These are phyloP conservation scores for Tirmania nivea DNA, from an alignment of 495 filamentous ascomycete genomes.

Conservation along the genomic window DNA sequence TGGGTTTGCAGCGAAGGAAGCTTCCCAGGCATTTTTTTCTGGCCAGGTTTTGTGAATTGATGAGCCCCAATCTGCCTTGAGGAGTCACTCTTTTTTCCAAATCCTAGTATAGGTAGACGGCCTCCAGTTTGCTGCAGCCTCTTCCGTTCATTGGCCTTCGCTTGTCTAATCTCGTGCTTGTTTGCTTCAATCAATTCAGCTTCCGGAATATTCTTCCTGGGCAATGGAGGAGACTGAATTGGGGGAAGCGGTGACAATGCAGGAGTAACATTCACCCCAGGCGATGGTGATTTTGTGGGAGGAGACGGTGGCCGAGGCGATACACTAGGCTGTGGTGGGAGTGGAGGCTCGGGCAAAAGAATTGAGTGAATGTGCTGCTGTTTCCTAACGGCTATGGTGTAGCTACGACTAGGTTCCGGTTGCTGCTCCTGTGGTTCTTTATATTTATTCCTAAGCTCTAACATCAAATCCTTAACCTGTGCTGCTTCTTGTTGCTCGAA, in stretches of 20 bases:
- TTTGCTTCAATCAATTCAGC: not conserved
- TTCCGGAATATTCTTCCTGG: constrained; percentile 6
- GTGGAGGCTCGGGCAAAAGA: constrained; percentile 31
- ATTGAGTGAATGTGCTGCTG: constrained; percentile 29
- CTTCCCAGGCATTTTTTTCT: not conserved
- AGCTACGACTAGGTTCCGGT: constrained; percentile 1
- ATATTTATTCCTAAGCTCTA: constrained; percentile 7
- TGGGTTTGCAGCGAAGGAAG: not conserved
- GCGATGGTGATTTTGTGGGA: constrained; percentile 19
- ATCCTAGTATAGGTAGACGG: not conserved
- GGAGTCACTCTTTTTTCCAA: not conserved
- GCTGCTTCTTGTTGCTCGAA: constrained; percentile 45
- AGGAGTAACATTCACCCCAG: constrained; percentile 2
- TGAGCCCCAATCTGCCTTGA: constrained; percentile 10
- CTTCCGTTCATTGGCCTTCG: constrained; percentile 16
- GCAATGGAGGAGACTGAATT: constrained; percentile 7
- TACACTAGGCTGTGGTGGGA: constrained; percentile 16
- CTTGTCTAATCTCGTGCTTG: constrained; percentile 10
- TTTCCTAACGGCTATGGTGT: constrained; percentile 14
- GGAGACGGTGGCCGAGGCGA: constrained; percentile 25
- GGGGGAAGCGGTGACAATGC: constrained; percentile 14
- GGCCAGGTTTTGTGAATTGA: not conserved
- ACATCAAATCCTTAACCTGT: constrained; percentile 25
- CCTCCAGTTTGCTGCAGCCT: constrained; percentile 6
- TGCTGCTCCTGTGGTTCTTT: not conserved